These are phyloP conservation scores for Syncephalastrum sp. DNA, from an alignment of 371 early-diverging fungal genomes.

Conservation along the genomic window DNA sequence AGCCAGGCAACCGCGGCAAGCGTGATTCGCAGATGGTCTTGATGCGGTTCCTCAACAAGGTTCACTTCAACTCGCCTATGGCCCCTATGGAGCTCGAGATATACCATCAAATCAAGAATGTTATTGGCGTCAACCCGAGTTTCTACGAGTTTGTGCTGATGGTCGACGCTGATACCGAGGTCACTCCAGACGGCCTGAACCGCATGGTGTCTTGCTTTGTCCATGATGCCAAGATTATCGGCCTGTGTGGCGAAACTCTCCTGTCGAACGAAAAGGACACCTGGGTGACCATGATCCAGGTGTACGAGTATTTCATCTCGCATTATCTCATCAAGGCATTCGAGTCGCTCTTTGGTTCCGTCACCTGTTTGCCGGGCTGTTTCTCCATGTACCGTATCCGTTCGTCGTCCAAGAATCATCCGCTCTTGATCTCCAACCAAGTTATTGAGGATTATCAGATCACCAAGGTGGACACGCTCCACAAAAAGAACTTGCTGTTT, in stretches of 20 bases:
- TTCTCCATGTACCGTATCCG: conserved; percentile 94
- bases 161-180: conserved; percentile 74
- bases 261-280: conserved; percentile 85
- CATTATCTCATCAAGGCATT: conserved; percentile 88
- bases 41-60: conserved; percentile 80
- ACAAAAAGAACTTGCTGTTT: conserved; percentile 87
- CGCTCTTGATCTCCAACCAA: conserved; percentile 87
- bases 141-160: conserved; percentile 68
- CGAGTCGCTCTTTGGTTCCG: conserved; percentile 84
- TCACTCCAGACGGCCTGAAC: conserved; percentile 67
- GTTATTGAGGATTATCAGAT: conserved; percentile 95
- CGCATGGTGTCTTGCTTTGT: conserved; percentile 76
- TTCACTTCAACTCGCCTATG: conserved; percentile 77
- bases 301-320: conserved; percentile 85
- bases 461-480: conserved; percentile 94
- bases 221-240: conserved; percentile 80
- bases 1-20: conserved; percentile 88
- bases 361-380: conserved; percentile 92
- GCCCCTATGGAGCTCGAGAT: conserved; percentile 91
- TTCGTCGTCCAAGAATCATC: conserved; percentile 76
- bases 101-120: conserved; percentile 86
- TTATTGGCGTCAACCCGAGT: conserved; percentile 87
- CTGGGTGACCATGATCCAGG: conserved; percentile 95
- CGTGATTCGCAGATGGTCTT: conserved; percentile 86
- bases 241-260: conserved; percentile 84